Evolutionary conservation across 257 asterid species (phyloP).

Genomic region (Solanum lycopersicoides): DNA sequence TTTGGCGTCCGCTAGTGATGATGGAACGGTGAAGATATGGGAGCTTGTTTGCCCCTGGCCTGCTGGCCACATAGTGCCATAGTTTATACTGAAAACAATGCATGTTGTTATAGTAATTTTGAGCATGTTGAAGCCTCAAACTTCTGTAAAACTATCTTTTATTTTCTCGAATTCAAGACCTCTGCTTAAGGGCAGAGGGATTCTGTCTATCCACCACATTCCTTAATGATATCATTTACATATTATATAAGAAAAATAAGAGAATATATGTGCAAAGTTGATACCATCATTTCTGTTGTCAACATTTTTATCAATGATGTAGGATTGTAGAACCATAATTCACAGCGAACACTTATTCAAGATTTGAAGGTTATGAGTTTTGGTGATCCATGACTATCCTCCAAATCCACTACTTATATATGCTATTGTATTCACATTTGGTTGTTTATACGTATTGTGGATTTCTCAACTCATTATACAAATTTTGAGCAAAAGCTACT

Average conservation of each 20-base stretch:
- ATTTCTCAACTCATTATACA: background rate
- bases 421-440: background rate
- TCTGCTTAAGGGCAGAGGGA: too few relatives aligned
- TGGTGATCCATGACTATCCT: background rate
- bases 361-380: background rate
- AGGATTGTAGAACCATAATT: background rate
- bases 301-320: background rate
- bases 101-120: too few relatives aligned
- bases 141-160: too few relatives aligned
- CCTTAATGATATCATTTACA: too few relatives aligned
- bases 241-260: too few relatives aligned
- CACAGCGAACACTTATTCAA: background rate
- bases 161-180: too few relatives aligned
- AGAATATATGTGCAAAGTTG: too few relatives aligned
- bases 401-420: background rate
- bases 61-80: too few relatives aligned
- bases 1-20: constrained; percentile 90
- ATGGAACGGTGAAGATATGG: constrained; percentile 89
- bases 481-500: background rate
- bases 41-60: constrained; percentile 30
- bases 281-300: too few relatives aligned
- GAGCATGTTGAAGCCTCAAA: too few relatives aligned
- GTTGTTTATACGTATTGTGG: background rate
- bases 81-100: too few relatives aligned
- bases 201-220: too few relatives aligned